Percentiles rank a stretch among this genome's conserved stretches.
Evolutionary conservation across 2,329 filamentous ascomycete genomes (phyloP).

Genomic region (Sporothrix phasma): DNA sequence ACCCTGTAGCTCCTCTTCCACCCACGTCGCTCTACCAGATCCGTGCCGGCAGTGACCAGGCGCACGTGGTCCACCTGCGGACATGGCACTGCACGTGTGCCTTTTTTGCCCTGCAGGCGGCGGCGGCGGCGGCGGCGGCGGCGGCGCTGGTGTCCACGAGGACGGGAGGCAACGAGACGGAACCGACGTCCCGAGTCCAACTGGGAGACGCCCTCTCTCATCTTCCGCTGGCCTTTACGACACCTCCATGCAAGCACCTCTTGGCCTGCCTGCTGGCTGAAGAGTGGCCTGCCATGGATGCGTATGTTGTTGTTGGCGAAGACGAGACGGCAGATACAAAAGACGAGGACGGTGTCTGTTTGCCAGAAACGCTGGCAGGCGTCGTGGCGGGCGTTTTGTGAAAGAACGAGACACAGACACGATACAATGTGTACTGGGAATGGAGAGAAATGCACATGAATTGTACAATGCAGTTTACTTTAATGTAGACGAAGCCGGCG

Average conservation of each 20-base stretch:
- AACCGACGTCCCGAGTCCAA: slow-evolving; percentile 8
- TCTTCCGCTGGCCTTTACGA: slow-evolving; percentile 22
- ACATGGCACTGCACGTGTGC: slow-evolving; percentile 90
- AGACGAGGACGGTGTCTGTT: not conserved
- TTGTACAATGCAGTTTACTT: slow-evolving; percentile 12
- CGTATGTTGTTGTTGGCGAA: slow-evolving; percentile 43
- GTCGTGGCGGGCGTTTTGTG: slow-evolving; percentile 40
- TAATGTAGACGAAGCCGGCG: not conserved
- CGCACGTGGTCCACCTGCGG: slow-evolving; percentile 61
- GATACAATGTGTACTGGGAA: not conserved
- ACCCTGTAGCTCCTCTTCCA: too few species aligned
- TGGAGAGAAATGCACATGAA: not conserved
- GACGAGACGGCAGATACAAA: slow-evolving; percentile 30
- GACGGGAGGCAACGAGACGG: slow-evolving; percentile 11
- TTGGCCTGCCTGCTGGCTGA: slow-evolving; percentile 72
- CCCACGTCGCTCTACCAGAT: slow-evolving; percentile 21
- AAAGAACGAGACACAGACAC: not conserved
- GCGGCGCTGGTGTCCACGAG: not conserved
- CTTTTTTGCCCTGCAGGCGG: slow-evolving; percentile 57
- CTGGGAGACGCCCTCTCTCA: not conserved
- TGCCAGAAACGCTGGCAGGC: slow-evolving; percentile 58
- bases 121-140: slow-evolving; percentile 8
- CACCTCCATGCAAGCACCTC: slow-evolving; percentile 69
- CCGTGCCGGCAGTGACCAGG: slow-evolving; percentile 21
- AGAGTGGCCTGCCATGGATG: slow-evolving; percentile 48